Percentiles rank a stretch among this genome's conserved stretches.
phyloP scores from a whole-genome alignment of 495 filamentous ascomycete genomes.

The Pseudotulostoma volvatum region DNA sequence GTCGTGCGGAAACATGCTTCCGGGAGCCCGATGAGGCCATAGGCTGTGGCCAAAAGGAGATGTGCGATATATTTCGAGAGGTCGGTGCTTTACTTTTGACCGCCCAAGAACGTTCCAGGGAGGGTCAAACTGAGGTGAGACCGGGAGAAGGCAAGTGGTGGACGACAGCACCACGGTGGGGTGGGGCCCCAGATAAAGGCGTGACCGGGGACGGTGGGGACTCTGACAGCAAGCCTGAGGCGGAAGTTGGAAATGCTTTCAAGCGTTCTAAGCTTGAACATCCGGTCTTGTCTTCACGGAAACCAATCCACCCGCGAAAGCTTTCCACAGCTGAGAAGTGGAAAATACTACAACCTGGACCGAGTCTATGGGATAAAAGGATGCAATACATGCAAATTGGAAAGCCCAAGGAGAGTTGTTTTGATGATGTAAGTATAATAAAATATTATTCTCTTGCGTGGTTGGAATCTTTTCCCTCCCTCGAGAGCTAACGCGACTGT shows the following conservation, averaged over 20 bases:
- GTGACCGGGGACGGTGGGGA: slow-evolving; percentile 35
- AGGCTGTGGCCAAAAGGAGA: slow-evolving; percentile 36
- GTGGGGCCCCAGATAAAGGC: slow-evolving; percentile 50
- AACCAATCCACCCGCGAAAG: slow-evolving; percentile 17
- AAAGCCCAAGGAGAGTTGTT: slow-evolving; percentile 28
- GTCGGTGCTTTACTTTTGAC: slow-evolving; percentile 56
- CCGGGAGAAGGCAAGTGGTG: slow-evolving; percentile 73
- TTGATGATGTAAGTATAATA: slow-evolving; percentile 36
- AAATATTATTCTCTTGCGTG: background rate
- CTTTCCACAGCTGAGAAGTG: slow-evolving; percentile 24
- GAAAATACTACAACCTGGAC: slow-evolving; percentile 43
- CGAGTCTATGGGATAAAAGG: slow-evolving; percentile 61
- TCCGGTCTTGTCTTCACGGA: slow-evolving; percentile 20
- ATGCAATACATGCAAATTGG: slow-evolving; percentile 60
- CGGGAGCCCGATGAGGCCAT: slow-evolving; percentile 17
- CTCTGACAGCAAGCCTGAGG: slow-evolving; percentile 10
- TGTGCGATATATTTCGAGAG: slow-evolving; percentile 57
- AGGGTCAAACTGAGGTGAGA: slow-evolving; percentile 46
- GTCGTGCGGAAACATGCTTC: slow-evolving; percentile 43
- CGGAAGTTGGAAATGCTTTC: slow-evolving; percentile 14
- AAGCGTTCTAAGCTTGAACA: slow-evolving; percentile 29
- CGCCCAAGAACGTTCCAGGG: slow-evolving; percentile 66
- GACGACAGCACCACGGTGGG: slow-evolving; percentile 58
- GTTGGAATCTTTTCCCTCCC: background rate
- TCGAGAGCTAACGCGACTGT: background rate